phyloP scores from a whole-genome alignment of 148 eudicot genomes.

The Suaeda aralocaspica region DNA sequence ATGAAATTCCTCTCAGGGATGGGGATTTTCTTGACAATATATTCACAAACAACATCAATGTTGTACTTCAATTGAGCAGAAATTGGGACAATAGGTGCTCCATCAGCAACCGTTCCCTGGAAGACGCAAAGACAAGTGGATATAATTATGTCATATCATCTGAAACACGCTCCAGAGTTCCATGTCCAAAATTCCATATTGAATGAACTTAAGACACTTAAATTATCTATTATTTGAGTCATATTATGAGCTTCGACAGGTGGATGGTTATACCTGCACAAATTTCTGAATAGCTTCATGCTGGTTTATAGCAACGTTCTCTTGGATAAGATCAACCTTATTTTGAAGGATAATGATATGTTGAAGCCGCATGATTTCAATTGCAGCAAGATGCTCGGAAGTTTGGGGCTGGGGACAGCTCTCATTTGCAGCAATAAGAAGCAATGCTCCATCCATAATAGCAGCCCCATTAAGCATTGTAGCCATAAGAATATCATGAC shows the following conservation, averaged over 20 bases:
- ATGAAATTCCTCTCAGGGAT: constrained; percentile 84
- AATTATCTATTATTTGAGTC: too few species aligned
- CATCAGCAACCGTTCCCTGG: constrained; percentile 94
- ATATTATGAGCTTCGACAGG: too few species aligned
- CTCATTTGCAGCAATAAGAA: constrained; percentile 97
- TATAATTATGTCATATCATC: too few species aligned
- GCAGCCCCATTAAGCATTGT: constrained; percentile 99
- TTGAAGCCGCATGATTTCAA: constrained; percentile 94
- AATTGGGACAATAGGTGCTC: constrained; percentile 89
- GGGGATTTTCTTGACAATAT: constrained; percentile 83
- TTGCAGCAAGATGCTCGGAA: constrained; percentile 95
- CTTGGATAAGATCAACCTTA: constrained; percentile 92
- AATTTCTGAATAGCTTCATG: constrained; percentile 89
- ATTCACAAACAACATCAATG: constrained; percentile 93
- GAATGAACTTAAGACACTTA: too few species aligned
- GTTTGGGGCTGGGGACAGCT: constrained; percentile 99
- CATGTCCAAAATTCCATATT: too few species aligned
- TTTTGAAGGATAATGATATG: constrained; percentile 95
- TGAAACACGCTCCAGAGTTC: too few species aligned
- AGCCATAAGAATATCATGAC: constrained; percentile 99
- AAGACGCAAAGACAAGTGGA: too few species aligned
- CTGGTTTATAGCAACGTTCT: constrained; percentile 92
- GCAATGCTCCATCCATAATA: constrained; percentile 97
- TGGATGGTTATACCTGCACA: constrained; percentile 51
- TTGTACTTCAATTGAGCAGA: constrained; percentile 96